Base-by-base conservation (phyloP, 495 filamentous ascomycete species). In the Copromyces sp. region DNA sequence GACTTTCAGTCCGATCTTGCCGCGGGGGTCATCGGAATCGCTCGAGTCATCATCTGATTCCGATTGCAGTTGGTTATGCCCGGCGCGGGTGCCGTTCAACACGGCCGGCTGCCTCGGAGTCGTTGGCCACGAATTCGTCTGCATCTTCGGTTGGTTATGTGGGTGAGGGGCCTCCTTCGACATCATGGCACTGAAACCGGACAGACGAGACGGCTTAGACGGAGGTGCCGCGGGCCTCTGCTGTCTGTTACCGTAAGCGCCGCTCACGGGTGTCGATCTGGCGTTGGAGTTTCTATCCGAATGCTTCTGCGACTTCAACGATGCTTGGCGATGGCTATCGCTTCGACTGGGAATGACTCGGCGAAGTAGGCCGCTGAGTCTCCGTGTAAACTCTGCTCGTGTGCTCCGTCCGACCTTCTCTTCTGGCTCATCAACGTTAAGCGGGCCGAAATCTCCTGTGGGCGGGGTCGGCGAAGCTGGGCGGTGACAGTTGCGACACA, bases 401-500 rank as follows among this genome's bases (percentile, higher is more conserved):
- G 39, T 39, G 42, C 44, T 4, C 9, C 68, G 2, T 12, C 70
- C 16, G 14, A 32, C 32, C 38, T 32, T n/a, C 4, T 41, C 6
- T 11, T 68, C n/a, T 73, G 71, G 39, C 69, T 69, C 70, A 24
- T 69, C 45, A 38, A 17, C 68, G 32, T 14, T 16, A 37, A 65
- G 53, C 32, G 38, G 59, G 32, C 9, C 4, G 38, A 37, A 70
- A 45, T 35, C 40, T n/a, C 68, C 9, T 29, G 39, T 35, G 59
- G 29, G 44, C 24, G 39, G 2, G 3, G 74, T 69, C 32, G 77
- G 77, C 11, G 73, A 75, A 16, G 75, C 44, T 8, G 71, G 71
- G 2, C 77, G 61, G 70, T 72, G 74, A 71, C 79, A 79, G 37
- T 75, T 71, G 44, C 61, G 76, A 61, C 78, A 80, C 16, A 75